Base-by-base conservation (phyloP, 1,284 basidiomycete genomes). In the Austroboletus olivaceoglutinosus region DNA sequence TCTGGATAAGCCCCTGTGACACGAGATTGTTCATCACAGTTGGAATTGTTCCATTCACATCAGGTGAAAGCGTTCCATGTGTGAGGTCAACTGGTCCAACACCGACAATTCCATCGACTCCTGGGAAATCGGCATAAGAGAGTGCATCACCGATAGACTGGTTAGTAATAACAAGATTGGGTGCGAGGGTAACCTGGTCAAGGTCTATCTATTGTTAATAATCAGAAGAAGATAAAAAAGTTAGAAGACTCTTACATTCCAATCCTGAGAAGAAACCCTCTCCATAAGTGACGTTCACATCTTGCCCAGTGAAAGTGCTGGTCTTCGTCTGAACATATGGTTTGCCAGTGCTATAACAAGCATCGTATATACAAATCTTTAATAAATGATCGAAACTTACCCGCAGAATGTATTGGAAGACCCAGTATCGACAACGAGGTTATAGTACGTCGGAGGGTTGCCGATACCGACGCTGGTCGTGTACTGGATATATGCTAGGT, bases 351-450 rank as follows among this genome's bases (percentile, higher is more conserved):
- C 66, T 67, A 31, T 19, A 40, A 46, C 30, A 8, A 39, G 2
- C 38, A 39, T 48, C 1, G 3, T 37, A 34, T 16, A 9, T 9
- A 18, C 21, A 27, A 15, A 10, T 23, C 11, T 18, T 21, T 22
- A 13, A 43, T 21, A 19, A 3, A 54, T 9, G 27, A 18, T n/a
- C 2, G n/a, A 21, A 3, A 51, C 65, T 46, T 31, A 65, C 67
- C 64, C 70, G 31, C 64, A 60, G 42, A 60, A 70, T 1, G 59
- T 69, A 46, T 70, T 71, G 40, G 66, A 64, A 13, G 67, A 70
- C 2, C 67, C 69, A 2, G 70, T 70, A 40, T 70, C 69, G 1
- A 68, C 39, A 9, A 62, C 16, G 4, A 69, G 49, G 22, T 56
- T 55, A 43, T 65, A 65, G 41, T 57, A 51, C 11, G 54, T 60